Base-by-base conservation (phyloP, 2,329 filamentous ascomycete species). In the Pseudogymnoascus sp. region DNA sequence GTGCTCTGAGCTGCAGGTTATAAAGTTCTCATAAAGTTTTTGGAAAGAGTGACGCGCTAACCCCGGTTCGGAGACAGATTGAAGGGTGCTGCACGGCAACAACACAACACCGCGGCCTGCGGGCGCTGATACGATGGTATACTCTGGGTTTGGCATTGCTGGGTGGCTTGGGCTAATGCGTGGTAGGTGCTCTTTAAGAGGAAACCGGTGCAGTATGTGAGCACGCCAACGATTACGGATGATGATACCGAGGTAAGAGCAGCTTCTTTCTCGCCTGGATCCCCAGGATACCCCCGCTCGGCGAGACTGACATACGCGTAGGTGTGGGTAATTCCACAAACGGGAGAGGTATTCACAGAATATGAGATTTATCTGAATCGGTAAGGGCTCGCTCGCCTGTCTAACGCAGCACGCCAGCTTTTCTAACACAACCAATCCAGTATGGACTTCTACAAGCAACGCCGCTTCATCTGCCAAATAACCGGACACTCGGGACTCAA, bases 391-490 rank as follows among this genome's bases (percentile, higher is more conserved):
- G 44, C 13, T 29, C 44, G 44, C 44, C 7, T 17, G 23, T 50
- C 44, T 17, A 15, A 50, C 44, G 13, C 23, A 29, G 44, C 21
- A 46, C 44, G 23, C 44, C 44, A 50, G 44, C 44, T 50, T 76
- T 78, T 72, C 73, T 68, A 62, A 72, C 72, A 65, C 68, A 62
- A 50, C 31, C 50, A 66, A 60, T 62, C 29, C 69, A 96, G 91
- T 64, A 88, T 93, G 83, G 93, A 97, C 74, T 97, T 96, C 73
- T 96, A 96, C 75, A 92, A 89, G 70, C 91, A 96, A 60, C 90
- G 87, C 72, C 87, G 89, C 63, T 99, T 97, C 75, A 96, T 96
- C 65, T 96, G 96, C 76, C 90, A 96, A 74, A 96, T 97, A 68
- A 96, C 92, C 11, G 95, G 95, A 62, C 93, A 96, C 75, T 96